These are phyloP conservation scores for Tinospora cordifolia DNA, from an alignment of 164 flowering plant genomes.

Conservation along the genomic window DNA sequence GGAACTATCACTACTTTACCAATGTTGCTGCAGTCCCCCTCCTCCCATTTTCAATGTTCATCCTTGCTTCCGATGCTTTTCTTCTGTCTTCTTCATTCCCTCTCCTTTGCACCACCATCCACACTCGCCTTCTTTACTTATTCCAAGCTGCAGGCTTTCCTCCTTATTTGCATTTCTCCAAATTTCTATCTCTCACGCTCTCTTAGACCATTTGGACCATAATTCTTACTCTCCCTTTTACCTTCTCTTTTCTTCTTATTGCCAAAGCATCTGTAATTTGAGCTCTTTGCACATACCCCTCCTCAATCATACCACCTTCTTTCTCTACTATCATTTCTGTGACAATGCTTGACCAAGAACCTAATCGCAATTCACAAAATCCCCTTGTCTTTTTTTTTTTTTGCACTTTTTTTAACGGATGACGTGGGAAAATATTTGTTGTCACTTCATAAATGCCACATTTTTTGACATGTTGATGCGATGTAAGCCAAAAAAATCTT, in stretches of 20 bases:
- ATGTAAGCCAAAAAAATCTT: no score
- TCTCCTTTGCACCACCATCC: conserved; percentile 23
- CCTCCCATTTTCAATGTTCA: conserved; percentile 51
- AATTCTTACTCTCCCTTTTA: conserved; percentile 50
- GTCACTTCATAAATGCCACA: no score
- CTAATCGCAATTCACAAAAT: no score
- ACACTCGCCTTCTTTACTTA: conserved; percentile 35
- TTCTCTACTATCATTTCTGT: no score
- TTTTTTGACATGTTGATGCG: no score
- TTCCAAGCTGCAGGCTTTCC: conserved; percentile 73
- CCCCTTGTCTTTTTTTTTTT: no score
- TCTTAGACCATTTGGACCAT: conserved; percentile 57
- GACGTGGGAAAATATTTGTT: no score
- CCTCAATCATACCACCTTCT: no score
- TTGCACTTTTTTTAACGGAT: no score
- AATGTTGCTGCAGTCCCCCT: conserved; percentile 34
- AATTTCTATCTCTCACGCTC: conserved; percentile 48
- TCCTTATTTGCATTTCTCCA: conserved; percentile 40
- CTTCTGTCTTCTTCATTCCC: conserved; percentile 22
- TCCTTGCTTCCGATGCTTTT: conserved; percentile 48
- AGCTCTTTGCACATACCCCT: conserved; percentile 12
- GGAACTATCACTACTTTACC: conserved; percentile 52
- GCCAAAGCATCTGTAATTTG: conserved; percentile 54
- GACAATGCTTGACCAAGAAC: no score
- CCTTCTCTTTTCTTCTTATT: conserved; percentile 57